These are phyloP conservation scores for Geosiphon pyriformis DNA, from an alignment of 192 early-diverging fungal genomes.

Conservation along the genomic window DNA sequence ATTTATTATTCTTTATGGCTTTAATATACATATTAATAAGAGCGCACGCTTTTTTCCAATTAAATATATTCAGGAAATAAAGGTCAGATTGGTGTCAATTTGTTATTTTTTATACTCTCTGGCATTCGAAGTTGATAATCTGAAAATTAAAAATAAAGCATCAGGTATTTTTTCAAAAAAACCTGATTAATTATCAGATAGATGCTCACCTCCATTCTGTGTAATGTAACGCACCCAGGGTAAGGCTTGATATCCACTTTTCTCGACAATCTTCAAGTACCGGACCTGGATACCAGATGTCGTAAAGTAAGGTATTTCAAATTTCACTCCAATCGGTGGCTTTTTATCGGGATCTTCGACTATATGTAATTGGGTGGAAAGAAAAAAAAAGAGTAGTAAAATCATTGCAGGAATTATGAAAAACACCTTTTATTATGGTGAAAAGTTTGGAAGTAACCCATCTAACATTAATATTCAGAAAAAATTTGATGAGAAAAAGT, in stretches of 20 bases:
- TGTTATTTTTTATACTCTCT: slow-evolving; percentile 70
- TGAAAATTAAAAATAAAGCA: slow-evolving; percentile 29
- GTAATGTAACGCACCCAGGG: slow-evolving; percentile 91
- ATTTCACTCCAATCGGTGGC: slow-evolving; percentile 80
- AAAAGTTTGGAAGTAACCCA: too few relatives aligned
- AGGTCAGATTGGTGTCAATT: slow-evolving; percentile 66
- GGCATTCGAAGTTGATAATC: slow-evolving; percentile 95
- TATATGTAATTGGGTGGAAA: slow-evolving; percentile 10
- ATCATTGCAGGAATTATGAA: too few relatives aligned
- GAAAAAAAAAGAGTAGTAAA: neutral
- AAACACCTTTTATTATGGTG: too few relatives aligned
- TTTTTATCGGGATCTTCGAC: slow-evolving; percentile 74
- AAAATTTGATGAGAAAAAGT: too few relatives aligned
- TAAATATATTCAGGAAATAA: too few relatives aligned
- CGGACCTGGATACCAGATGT: slow-evolving; percentile 86
- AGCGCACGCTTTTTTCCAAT: too few relatives aligned
- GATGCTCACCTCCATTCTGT: slow-evolving; percentile 63
- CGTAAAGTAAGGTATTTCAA: slow-evolving; percentile 89
- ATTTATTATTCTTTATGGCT: too few relatives aligned
- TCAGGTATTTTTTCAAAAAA: neutral
- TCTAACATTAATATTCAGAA: too few relatives aligned
- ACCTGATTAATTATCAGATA: neutral
- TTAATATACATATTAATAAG: too few relatives aligned
- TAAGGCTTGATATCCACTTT: slow-evolving; percentile 80
- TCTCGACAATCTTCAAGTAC: slow-evolving; percentile 88